A percentile compares a stretch with the other conserved stretches of the same genome.
phyloP scores from a whole-genome alignment of 768 basidiomycete genomes.

The Lentinula guzmanii region DNA sequence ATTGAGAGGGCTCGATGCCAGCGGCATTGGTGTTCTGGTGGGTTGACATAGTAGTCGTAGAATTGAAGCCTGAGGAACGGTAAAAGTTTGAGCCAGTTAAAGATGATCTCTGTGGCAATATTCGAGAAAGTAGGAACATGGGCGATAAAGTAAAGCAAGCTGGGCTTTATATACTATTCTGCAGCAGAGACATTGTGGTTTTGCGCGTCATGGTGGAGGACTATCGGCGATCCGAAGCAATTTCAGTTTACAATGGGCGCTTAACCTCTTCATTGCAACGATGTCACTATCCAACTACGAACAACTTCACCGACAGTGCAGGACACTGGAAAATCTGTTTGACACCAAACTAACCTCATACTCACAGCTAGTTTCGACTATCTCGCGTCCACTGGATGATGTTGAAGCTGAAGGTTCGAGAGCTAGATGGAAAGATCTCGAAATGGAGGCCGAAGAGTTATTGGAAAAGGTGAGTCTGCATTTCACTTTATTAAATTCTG shows the following conservation, averaged over 20 bases:
- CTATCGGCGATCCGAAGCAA: not conserved
- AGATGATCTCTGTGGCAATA: not conserved
- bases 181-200: not conserved
- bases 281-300: slow-evolving; percentile 73
- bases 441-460: slow-evolving; percentile 81
- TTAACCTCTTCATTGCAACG: not conserved
- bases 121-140: not conserved
- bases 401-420: slow-evolving; percentile 65
- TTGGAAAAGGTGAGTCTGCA: slow-evolving; percentile 57
- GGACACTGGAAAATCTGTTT: slow-evolving; percentile 89
- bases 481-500: slow-evolving; percentile 3
- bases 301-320: slow-evolving; percentile 82
- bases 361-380: slow-evolving; percentile 72
- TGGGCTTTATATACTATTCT: not conserved
- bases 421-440: slow-evolving; percentile 76
- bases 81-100: not conserved
- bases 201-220: not conserved
- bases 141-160: no score
- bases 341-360: slow-evolving; percentile 90
- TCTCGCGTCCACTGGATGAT: slow-evolving; percentile 50
- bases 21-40: slow-evolving; percentile 24
- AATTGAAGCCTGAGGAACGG: not conserved
- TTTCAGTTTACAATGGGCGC: not conserved
- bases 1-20: slow-evolving; percentile 31
- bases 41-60: not conserved